These are phyloP conservation scores for Boletus nobilissimus DNA, from an alignment of 1,284 basidiomycete genomes.

Conservation along the genomic window DNA sequence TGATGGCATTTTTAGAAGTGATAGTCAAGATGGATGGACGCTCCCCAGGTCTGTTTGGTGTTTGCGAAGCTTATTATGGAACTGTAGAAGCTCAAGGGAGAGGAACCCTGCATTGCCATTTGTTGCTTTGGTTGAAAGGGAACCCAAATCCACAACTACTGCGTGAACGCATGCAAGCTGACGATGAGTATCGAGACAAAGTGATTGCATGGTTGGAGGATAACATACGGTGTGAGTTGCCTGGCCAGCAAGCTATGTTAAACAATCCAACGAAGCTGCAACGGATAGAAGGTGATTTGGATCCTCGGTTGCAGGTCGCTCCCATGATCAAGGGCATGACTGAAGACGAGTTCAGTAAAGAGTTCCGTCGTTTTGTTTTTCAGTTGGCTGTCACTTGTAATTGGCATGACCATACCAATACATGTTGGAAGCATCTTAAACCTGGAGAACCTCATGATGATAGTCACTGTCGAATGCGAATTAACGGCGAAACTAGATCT, in stretches of 20 bases:
- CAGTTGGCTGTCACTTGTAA: neutral
- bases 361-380: neutral
- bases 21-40: too few species aligned
- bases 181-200: too few species aligned
- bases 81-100: neutral
- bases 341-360: neutral
- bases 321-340: too few species aligned
- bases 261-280: too few species aligned
- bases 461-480: neutral
- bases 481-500: neutral
- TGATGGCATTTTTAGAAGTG: too few species aligned
- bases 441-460: neutral
- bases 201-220: neutral
- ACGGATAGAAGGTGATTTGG: neutral
- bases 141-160: too few species aligned
- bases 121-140: neutral
- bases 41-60: too few species aligned
- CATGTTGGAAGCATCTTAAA: neutral
- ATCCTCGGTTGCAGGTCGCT: too few species aligned
- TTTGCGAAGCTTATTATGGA: neutral
- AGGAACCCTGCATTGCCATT: neutral
- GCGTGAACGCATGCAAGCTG: too few species aligned
- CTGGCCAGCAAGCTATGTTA: rapidly evolving
- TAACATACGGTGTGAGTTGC: neutral
- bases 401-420: neutral